Base-by-base conservation (phyloP, 1,139 yeast species). In the Geotrichum reessii region DNA sequence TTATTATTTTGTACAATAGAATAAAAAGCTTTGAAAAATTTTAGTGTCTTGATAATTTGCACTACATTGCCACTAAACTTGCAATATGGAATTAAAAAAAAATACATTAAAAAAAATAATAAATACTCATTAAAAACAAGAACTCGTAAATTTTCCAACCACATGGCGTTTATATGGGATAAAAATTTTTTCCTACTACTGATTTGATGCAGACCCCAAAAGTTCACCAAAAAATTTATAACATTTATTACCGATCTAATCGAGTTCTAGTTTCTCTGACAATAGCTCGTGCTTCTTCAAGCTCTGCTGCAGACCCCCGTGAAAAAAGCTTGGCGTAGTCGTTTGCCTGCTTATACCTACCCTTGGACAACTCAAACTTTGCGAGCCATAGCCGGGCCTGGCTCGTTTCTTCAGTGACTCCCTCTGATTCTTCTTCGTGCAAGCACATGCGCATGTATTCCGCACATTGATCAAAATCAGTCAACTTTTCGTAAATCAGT, bases 301-400 rank as follows among this genome's bases (percentile, higher is more conserved):
- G 82, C 67, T 89, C 97, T 62, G 85, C 89, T 9, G 93, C 86
- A 46, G 87, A 81, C 31, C 95, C 95, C 61, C 85, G 85, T 25
- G 85, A 84, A 63, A 91, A 78, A 60, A 85, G 89, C 60, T 82
- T 81, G 0, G 96, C 95, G 66, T 87, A 82, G 55, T 80, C 83
- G 64, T 85, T 85, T 0, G 97, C 97, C 59, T 78, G 80, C 51
- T 81, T 82, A 75, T 81, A 91, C 62, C 83, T 81, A 21, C 80
- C 76, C 53, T 74, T 74, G 21, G 77, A 77, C 63, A 85, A 73
- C 48, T 91, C 93, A 66, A 80, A 76, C 61, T 84, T 79, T 0
- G 97, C 96, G 37, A 92, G 74, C 98, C 98, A 92, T 61, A 92
- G 75, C 52, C 95, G 76, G 0, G 97, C 96, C 67, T 85, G 87